phyloP scores from a whole-genome alignment of 352 stramenopile species.

The Pythium sukuiense region DNA sequence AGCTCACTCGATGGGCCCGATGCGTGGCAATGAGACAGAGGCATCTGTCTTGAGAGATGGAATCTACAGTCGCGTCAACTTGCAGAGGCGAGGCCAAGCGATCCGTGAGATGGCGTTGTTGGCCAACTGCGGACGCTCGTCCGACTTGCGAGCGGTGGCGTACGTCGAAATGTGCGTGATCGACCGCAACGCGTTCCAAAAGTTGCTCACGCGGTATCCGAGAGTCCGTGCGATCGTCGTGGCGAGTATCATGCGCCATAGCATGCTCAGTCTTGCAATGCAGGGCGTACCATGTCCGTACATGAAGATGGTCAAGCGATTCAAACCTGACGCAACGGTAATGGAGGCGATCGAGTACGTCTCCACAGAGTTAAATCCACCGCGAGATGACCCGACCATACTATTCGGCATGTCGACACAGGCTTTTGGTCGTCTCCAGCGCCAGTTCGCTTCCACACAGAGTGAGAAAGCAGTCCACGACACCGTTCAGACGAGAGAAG shows the following conservation, averaged over 20 bases:
- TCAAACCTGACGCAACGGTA: conserved; percentile 5
- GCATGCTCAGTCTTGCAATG: background rate
- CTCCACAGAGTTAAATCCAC: background rate
- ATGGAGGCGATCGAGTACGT: background rate
- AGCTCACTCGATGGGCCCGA: background rate
- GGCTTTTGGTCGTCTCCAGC: background rate
- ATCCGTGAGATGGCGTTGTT: conserved; percentile 47
- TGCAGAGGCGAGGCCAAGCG: conserved; percentile 1
- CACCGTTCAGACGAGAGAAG: too few relatives aligned
- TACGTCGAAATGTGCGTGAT: conserved; percentile 61
- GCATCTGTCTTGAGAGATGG: background rate
- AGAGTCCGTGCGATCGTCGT: conserved; percentile 23
- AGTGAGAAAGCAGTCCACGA: too few relatives aligned
- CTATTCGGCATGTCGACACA: background rate
- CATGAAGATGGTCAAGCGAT: background rate
- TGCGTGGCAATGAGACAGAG: background rate
- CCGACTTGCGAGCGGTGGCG: conserved; percentile 41
- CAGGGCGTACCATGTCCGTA: background rate
- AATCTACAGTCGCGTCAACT: background rate
- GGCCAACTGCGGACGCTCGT: conserved; percentile 50
- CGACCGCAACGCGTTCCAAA: conserved; percentile 37
- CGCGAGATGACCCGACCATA: background rate
- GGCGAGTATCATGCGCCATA: background rate
- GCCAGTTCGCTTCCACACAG: background rate
- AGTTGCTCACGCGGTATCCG: conserved; percentile 36